Base-by-base conservation (phyloP, 306 rosid genomes). In the Cicer pinnatifidum region DNA sequence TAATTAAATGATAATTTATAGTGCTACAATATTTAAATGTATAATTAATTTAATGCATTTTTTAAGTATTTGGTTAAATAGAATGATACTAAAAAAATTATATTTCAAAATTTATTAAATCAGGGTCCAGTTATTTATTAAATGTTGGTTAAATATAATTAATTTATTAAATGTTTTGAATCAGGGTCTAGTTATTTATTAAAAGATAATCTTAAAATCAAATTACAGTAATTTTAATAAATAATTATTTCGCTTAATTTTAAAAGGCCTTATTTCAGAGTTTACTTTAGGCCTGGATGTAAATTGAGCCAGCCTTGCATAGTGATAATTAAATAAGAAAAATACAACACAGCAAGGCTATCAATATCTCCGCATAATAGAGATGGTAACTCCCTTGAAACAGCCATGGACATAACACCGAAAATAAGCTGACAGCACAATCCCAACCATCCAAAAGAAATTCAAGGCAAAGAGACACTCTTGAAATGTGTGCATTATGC, bases 401-500 rank as follows among this genome's bases (percentile, higher is more conserved):
- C 20, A 41, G 23, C 47, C 53, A 71, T 17, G 16, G 59, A 70
- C 11, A 17, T 39, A 68, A 58, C 69, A 58, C 53, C 33, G 38
- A 50, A 58, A 19, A 69, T 63, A 69, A 59, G 75, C 69, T 58
- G 41, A 58, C 12, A 54, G 19, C 5, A 17, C 38, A 1, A 68
- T 64, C 33, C 40, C 28, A 20, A 17, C 52, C n/a, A 20, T 38
- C 52, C n/a, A 28, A 19, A 67, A 59, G 70, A 77, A 69, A 69
- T 58, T 57, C 63, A 67, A 33, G 61, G 41, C 33, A 59, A 37
- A 77, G 17, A 47, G 35, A 54, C 45, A 63, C 33, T 54, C 62
- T 71, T 53, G 59, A 48, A 74, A 73, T 40, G 71, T 58, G 52
- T 60, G 58, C 76, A 59, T 50, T 57, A 19, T 73, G 76, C 67